Conservation (phyloP, 2,329 filamentous ascomycete species). For the Boeremia exigua region DNA sequence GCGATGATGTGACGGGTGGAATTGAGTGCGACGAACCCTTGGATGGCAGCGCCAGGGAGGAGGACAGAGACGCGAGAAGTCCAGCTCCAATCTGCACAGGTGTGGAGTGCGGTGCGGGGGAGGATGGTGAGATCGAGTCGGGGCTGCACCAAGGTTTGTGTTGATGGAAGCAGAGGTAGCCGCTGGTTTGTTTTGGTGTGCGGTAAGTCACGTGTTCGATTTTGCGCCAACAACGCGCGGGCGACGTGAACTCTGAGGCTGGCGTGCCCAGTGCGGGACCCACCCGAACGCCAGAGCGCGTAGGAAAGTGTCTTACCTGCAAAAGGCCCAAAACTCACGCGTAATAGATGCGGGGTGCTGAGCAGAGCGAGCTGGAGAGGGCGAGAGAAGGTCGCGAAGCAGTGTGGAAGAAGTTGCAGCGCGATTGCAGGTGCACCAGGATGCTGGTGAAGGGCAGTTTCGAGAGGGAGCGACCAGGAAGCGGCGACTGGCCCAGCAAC, state of each 20-base stretch:
- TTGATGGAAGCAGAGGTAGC: slow-evolving; percentile 40
- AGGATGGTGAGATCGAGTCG: slow-evolving; percentile 25
- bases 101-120: slow-evolving; percentile 22
- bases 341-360: slow-evolving; percentile 21
- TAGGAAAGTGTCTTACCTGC: slow-evolving; percentile 27
- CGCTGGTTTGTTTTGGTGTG: slow-evolving; percentile 46
- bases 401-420: slow-evolving; percentile 20
- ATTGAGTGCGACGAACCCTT: slow-evolving; percentile 38
- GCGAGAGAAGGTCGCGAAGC: slow-evolving; percentile 1
- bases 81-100: slow-evolving; percentile 42
- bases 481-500: slow-evolving; percentile 25
- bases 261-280: slow-evolving; percentile 34
- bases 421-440: slow-evolving; percentile 12
- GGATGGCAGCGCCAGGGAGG: slow-evolving; percentile 32
- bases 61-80: slow-evolving; percentile 38
- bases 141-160: slow-evolving; percentile 45
- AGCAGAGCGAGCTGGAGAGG: slow-evolving; percentile 10
- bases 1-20: slow-evolving; percentile 42
- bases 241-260: slow-evolving; percentile 39
- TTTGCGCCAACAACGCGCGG: slow-evolving; percentile 33
- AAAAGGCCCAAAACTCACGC: slow-evolving; percentile 26
- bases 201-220: slow-evolving; percentile 19
- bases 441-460: slow-evolving; percentile 19
- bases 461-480: slow-evolving; percentile 19
- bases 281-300: slow-evolving; percentile 38